Percentiles rank a stretch among this genome's conserved stretches.
Evolutionary conservation across 2,329 filamentous ascomycete species (phyloP).

Genomic region (Chaetomium sp.): DNA sequence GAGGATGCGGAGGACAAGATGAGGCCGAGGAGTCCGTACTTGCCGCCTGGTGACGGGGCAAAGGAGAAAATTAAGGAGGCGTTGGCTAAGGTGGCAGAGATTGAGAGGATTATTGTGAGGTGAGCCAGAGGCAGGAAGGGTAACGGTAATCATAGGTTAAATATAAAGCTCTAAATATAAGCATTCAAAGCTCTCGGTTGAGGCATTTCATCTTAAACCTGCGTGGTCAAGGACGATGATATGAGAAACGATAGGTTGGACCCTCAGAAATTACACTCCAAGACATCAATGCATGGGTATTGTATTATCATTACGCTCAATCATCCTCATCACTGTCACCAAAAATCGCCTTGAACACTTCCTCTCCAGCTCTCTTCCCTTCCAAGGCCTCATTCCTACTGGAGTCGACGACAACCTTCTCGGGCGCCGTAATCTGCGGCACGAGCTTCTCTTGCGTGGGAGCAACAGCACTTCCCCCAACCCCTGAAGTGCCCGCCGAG

Average conservation of each 20-base stretch:
- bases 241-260: too few species aligned
- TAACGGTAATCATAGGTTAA: neutral
- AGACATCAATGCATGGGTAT: too few species aligned
- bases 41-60: slow-evolving; percentile 38
- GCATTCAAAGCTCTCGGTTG: too few species aligned
- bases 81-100: slow-evolving; percentile 39
- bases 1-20: slow-evolving; percentile 52
- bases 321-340: slow-evolving; percentile 72
- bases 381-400: slow-evolving; percentile 76
- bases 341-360: slow-evolving; percentile 88
- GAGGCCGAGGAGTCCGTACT: slow-evolving; percentile 56
- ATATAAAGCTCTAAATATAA: neutral
- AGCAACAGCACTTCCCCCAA: neutral
- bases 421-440: slow-evolving; percentile 7
- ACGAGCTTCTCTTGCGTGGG: slow-evolving; percentile 5
- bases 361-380: slow-evolving; percentile 65
- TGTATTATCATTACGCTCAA: neutral
- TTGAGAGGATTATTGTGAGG: slow-evolving; percentile 33
- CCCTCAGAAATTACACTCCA: too few species aligned
- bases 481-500: neutral
- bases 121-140: slow-evolving; percentile 26
- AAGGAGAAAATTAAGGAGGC: slow-evolving; percentile 36
- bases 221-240: too few species aligned
- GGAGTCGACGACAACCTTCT: slow-evolving; percentile 50
- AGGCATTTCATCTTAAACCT: too few species aligned